Evolutionary conservation across 208 protist genomes (phyloP).

Genomic region (Leptomonas pyrrhocoris): DNA sequence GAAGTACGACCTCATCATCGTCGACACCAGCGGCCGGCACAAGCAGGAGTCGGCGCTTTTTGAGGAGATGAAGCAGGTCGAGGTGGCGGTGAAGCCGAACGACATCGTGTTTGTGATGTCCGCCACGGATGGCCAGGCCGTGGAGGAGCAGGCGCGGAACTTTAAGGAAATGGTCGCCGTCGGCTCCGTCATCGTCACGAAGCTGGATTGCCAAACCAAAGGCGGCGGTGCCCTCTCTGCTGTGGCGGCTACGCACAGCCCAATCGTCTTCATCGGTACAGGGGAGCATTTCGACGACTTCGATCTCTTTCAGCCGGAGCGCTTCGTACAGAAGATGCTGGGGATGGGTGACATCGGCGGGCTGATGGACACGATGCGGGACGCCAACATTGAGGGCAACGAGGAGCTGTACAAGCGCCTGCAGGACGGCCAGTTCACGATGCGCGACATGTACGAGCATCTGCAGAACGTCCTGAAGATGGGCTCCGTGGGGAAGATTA

Average conservation of each 20-base stretch:
- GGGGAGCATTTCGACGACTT: constrained; percentile 98
- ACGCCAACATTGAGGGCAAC: constrained; percentile 87
- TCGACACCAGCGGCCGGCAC: constrained; percentile 99
- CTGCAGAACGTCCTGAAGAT: constrained; percentile 95
- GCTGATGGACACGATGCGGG: constrained; percentile 93
- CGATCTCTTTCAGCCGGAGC: constrained; percentile 89
- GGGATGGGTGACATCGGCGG: constrained; percentile 96
- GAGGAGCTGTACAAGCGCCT: constrained; percentile 90
- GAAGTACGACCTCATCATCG: constrained; percentile 98
- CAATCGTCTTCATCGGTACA: constrained; percentile 99
- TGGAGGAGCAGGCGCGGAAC: constrained; percentile 94
- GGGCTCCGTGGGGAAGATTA: constrained; percentile 93
- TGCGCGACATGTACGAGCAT: constrained; percentile 97
- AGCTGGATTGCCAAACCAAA: constrained; percentile 99
- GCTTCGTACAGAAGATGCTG: constrained; percentile 93
- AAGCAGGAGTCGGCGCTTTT: constrained; percentile 98
- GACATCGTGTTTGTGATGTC: constrained; percentile 99
- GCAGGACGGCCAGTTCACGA: constrained; percentile 93
- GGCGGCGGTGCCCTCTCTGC: constrained; percentile 98
- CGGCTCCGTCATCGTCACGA: constrained; percentile 99
- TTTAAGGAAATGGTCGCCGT: constrained; percentile 94
- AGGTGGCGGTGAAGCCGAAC: constrained; percentile 90
- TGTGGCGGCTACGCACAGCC: constrained; percentile 96
- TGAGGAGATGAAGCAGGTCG: constrained; percentile 98
- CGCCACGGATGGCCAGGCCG: constrained; percentile 97